Conservation (phyloP, 106 monocot species). For the Dendrobium catenatum region DNA sequence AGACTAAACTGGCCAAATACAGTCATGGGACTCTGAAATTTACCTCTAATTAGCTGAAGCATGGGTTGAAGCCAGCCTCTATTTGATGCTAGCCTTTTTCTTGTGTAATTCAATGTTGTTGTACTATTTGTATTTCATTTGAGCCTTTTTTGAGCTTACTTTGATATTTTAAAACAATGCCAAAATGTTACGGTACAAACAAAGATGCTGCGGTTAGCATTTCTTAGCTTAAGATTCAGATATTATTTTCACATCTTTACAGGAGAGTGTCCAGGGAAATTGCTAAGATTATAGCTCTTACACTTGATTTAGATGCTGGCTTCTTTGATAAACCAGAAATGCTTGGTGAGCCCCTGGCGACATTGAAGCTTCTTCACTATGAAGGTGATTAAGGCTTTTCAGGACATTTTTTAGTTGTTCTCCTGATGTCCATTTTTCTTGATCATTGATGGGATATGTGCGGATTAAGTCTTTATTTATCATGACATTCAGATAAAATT, state of each 20-base stretch:
- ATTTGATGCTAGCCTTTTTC: neutral
- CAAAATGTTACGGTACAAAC: neutral
- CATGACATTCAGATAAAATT: constrained; percentile 37
- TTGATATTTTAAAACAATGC: neutral
- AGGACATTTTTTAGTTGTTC: constrained; percentile 14
- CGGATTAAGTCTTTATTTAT: neutral
- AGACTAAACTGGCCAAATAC: too few relatives aligned
- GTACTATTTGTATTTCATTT: neutral
- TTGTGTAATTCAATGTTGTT: neutral
- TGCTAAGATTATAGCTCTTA: constrained; percentile 80
- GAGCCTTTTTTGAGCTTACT: neutral
- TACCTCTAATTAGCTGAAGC: neutral
- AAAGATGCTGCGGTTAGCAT: neutral
- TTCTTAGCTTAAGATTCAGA: neutral
- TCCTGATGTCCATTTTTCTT: too few relatives aligned
- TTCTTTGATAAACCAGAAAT: constrained; percentile 79
- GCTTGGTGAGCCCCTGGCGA: constrained; percentile 82
- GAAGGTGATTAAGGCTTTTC: constrained; percentile 48
- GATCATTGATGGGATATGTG: neutral
- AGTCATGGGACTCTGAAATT: too few relatives aligned
- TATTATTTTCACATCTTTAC: constrained; percentile 3
- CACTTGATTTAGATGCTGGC: constrained; percentile 60
- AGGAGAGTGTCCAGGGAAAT: constrained; percentile 78
- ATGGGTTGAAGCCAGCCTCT: neutral
- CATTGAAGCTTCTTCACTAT: constrained; percentile 81